Evolutionary conservation across 176 grass and related monocot species (phyloP), one percentile per base, ranked within the genome.

Genomic region (Bromus sterilis): DNA sequence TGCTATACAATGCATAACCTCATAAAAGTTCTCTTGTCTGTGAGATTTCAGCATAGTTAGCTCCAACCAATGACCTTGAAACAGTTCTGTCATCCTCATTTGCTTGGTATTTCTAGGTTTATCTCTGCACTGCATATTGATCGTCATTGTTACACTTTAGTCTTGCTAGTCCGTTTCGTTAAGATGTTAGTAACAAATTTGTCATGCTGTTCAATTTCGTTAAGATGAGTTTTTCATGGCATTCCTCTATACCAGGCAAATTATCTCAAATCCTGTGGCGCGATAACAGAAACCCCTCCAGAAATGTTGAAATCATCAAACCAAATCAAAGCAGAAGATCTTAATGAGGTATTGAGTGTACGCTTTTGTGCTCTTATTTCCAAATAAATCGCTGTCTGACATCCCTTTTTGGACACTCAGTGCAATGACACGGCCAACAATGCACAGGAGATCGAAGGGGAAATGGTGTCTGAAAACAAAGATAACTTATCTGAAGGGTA

Each of bases 191-290:
- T n/a, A n/a, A n/a, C n/a, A n/a, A n/a, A n/a, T n/a, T n/a, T n/a
- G n/a, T n/a, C n/a, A n/a, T n/a, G n/a, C 30, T 63, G 5, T 4
- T 40, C 14, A 68, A 67, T 58, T 6, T 46, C 9, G 1, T 4
- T 80, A 14, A 84, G 11, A 39, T 29, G 3, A 59, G 4, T 3
- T 1, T 79, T 68, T 63, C 28, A 20, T 78, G 75, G 4, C 12
- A 42, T 74, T 77, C 41, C 6, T 35, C 65, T 83, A 7, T 87
- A 58, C 43, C 74, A 94, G 90, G 89, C 76, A 56, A 89, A 91
- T 34, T 87, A 93, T 80, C 83, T 95, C 35, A 99, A 93, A 80
- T 89, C 87, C 4, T 95, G 88, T 73, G 92, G 89, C 4, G 34
- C 86, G 11, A 92, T 93, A 72, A 64, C 24, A 37, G 76, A 95